Evolutionary conservation across 2,329 filamentous ascomycete genomes (phyloP).

Genomic region (Aspergillus sp.): DNA sequence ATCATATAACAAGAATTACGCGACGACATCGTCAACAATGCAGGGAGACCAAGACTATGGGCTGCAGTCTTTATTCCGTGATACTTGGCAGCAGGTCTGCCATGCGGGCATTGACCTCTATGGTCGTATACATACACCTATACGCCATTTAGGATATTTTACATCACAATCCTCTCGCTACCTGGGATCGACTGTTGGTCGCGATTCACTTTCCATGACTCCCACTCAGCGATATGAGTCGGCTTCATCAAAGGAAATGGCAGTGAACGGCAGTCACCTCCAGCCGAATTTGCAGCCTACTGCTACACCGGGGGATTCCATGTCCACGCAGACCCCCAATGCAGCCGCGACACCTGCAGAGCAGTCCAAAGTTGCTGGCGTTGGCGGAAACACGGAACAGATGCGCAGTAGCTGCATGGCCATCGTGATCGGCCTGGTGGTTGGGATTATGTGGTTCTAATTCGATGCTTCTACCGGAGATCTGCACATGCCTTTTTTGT

Average conservation of each 20-base stretch:
- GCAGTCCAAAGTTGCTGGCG: constrained; percentile 18
- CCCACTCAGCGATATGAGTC: background rate
- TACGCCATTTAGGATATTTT: background rate
- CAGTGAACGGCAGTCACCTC: background rate
- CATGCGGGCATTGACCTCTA: constrained; percentile 7
- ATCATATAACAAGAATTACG: constrained; percentile 3
- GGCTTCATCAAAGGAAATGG: no score
- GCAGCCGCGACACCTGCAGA: constrained; percentile 11
- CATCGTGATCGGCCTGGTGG: constrained; percentile 31
- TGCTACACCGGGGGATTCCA: background rate
- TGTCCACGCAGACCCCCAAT: constrained; percentile 3
- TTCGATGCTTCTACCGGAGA: no score
- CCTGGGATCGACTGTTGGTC: background rate
- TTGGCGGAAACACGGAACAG: constrained; percentile 19
- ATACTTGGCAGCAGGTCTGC: constrained; percentile 31
- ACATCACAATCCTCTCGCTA: background rate
- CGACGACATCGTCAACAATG: constrained; percentile 2
- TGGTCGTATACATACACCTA: constrained; percentile 1
- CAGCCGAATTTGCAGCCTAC: background rate
- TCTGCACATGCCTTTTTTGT: no score
- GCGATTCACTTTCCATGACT: background rate
- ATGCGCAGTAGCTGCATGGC: constrained; percentile 33
- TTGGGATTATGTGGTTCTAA: constrained; percentile 34
- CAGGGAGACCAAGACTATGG: background rate
- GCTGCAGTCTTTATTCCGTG: constrained; percentile 9